These are phyloP conservation scores for Schizothecium vesticola DNA, from an alignment of 495 filamentous ascomycete genomes.

Conservation along the genomic window DNA sequence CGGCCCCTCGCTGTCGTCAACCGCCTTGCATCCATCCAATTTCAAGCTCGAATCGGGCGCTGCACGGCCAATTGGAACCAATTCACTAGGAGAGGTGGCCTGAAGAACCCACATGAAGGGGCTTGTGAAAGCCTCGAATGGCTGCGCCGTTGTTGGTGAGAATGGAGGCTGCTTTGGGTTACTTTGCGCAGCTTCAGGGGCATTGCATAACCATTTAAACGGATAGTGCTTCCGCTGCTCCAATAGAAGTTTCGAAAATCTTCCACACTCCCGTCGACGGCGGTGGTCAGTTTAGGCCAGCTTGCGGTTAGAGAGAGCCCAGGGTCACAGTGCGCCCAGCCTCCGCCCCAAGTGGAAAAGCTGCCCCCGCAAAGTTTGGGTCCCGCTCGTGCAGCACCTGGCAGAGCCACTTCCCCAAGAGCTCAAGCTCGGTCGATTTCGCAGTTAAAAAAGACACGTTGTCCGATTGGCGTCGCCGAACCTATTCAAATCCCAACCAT, in stretches of 20 bases:
- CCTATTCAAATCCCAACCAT: slow-evolving; percentile 32
- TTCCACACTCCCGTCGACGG: slow-evolving; percentile 18
- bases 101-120: background rate
- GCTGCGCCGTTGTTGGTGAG: background rate
- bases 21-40: background rate
- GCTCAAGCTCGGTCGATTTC: slow-evolving; percentile 17
- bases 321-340: slow-evolving; percentile 8
- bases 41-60: background rate
- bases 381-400: slow-evolving; percentile 15
- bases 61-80: background rate
- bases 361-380: slow-evolving; percentile 20
- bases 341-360: slow-evolving; percentile 4
- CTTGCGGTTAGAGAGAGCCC: slow-evolving; percentile 4
- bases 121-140: background rate
- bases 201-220: slow-evolving; percentile 13
- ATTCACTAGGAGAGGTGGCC: background rate
- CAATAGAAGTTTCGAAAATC: slow-evolving; percentile 25
- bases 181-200: background rate
- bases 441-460: slow-evolving; percentile 31
- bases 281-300: slow-evolving; percentile 4
- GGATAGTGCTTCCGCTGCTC: slow-evolving; percentile 9
- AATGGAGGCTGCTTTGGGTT: background rate
- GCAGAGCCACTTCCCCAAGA: slow-evolving; percentile 7
- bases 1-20: background rate
- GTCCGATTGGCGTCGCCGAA: slow-evolving; percentile 24